Evolutionary conservation across 2,329 filamentous ascomycete species (phyloP).

Genomic region (Endoconidiophora polonica): DNA sequence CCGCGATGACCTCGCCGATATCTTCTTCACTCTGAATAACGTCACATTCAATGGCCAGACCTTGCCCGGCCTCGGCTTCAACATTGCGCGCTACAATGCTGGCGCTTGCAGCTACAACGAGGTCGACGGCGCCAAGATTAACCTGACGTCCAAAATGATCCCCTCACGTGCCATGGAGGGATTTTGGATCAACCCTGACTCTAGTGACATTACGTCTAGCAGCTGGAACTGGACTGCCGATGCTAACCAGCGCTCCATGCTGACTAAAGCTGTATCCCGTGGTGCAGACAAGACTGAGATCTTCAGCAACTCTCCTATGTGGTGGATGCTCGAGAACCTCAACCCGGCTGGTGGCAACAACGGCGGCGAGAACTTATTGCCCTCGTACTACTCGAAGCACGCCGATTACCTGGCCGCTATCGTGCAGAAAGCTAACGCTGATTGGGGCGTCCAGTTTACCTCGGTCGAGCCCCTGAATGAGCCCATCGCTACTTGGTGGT

Average conservation of each 20-base stretch:
- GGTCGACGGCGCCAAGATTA: constrained; percentile 21
- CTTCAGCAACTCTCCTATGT: constrained; percentile 29
- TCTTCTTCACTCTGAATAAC: constrained; percentile 24
- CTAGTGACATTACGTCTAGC: constrained; percentile 19
- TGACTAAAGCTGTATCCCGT: constrained; percentile 21
- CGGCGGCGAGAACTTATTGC: constrained; percentile 24
- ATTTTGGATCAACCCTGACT: constrained; percentile 25
- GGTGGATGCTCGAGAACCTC: constrained; percentile 28
- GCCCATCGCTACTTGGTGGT: constrained; percentile 25
- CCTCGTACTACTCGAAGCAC: constrained; percentile 23
- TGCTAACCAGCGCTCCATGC: constrained; percentile 24
- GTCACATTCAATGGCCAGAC: constrained; percentile 18
- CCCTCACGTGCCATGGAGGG: constrained; percentile 24
- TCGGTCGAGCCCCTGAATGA: constrained; percentile 28
- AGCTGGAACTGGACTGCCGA: constrained; percentile 27
- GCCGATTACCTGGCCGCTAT: constrained; percentile 25
- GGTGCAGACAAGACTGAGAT: constrained; percentile 27
- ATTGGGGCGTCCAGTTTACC: constrained; percentile 25
- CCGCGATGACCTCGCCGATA: constrained; percentile 24
- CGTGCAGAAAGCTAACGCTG: constrained; percentile 22
- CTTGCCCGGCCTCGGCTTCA: constrained; percentile 26
- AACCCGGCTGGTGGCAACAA: constrained; percentile 24
- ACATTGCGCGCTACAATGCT: constrained; percentile 28
- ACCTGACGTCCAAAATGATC: constrained; percentile 22
- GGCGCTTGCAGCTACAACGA: constrained; percentile 24